Evolutionary conservation across 2,329 filamentous ascomycete species (phyloP).

Genomic region (Fusarium dimerum): DNA sequence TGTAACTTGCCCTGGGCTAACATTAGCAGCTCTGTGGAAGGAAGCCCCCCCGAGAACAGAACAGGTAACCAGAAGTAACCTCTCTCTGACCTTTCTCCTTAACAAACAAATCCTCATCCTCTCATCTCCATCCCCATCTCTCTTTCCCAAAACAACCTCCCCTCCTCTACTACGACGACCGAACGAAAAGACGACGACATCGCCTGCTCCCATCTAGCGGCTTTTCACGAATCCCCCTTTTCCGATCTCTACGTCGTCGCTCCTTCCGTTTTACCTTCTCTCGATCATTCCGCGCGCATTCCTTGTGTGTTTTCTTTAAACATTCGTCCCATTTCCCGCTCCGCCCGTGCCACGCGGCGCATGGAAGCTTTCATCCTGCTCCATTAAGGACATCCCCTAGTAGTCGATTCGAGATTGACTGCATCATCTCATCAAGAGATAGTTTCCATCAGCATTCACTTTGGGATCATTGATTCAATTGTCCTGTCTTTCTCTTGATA

Average conservation of each 20-base stretch:
- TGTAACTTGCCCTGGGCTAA: conserved; percentile 15
- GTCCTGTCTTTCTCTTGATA: conserved; percentile 27
- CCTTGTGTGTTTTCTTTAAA: conserved; percentile 13
- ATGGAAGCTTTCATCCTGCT: conserved; percentile 39
- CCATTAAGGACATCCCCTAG: conserved; percentile 22
- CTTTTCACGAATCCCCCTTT: conserved; percentile 22
- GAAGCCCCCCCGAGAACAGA: conserved; percentile 30
- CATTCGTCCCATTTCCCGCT: conserved; percentile 9
- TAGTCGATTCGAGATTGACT: conserved; percentile 29
- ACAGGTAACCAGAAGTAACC: conserved; percentile 36
- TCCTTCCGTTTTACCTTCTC: conserved; percentile 14
- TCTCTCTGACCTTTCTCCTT: conserved; percentile 27
- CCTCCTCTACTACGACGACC: conserved; percentile 12
- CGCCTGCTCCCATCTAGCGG: conserved; percentile 26
- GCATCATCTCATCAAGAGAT: conserved; percentile 8
- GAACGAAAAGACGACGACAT: conserved; percentile 18
- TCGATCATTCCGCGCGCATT: conserved; percentile 20
- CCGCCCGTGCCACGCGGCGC: conserved; percentile 35
- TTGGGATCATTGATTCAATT: conserved; percentile 27
- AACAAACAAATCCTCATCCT: conserved; percentile 22
- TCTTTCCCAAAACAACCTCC: conserved; percentile 9
- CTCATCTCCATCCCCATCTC: conserved; percentile 15
- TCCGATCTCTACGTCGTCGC: conserved; percentile 21
- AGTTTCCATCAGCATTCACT: conserved; percentile 16
- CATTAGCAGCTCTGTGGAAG: conserved; percentile 17